phyloP scores from a whole-genome alignment of 2,329 filamentous ascomycete genomes.

The Aspergillus neoniger region DNA sequence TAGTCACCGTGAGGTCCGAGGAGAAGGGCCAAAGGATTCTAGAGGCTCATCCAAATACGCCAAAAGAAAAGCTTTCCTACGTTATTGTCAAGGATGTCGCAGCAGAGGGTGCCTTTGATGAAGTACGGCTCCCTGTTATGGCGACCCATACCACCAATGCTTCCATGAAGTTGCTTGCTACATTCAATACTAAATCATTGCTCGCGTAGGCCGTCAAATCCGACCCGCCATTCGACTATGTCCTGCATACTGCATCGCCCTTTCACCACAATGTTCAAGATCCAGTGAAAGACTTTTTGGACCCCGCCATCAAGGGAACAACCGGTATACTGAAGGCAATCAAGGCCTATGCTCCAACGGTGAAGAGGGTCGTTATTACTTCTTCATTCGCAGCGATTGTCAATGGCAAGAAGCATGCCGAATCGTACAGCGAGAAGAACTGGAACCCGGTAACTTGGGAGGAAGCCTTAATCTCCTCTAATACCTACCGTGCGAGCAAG shows the following conservation, averaged over 20 bases:
- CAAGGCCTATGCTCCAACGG: conserved; percentile 62
- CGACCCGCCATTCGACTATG: conserved; percentile 67
- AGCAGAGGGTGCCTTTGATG: conserved; percentile 67
- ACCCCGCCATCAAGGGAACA: conserved; percentile 65
- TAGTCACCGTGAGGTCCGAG: conserved; percentile 63
- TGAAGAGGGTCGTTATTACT: conserved; percentile 72
- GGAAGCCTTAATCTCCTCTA: conserved; percentile 38
- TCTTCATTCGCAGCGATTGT: conserved; percentile 70
- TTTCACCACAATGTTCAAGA: conserved; percentile 73
- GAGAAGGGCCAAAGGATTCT: conserved; percentile 64
- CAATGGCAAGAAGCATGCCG: conserved; percentile 44
- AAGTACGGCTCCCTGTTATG: conserved; percentile 36
- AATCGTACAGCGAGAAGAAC: conserved; percentile 40
- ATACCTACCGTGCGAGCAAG: conserved; percentile 57
- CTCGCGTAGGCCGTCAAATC: conserved; percentile 54
- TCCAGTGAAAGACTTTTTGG: conserved; percentile 64
- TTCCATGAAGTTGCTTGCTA: not conserved
- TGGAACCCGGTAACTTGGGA: conserved; percentile 51
- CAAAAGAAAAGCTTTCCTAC: conserved; percentile 62
- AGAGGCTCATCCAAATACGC: conserved; percentile 52
- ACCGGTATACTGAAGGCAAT: conserved; percentile 64
- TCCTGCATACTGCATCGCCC: conserved; percentile 73
- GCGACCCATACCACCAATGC: not conserved
- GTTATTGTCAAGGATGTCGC: conserved; percentile 73
- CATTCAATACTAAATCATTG: conserved; percentile 3